Percentiles rank a stretch among this genome's conserved stretches.
phyloP scores from a whole-genome alignment of 768 basidiomycete species.

The Filobasidium floriforme region DNA sequence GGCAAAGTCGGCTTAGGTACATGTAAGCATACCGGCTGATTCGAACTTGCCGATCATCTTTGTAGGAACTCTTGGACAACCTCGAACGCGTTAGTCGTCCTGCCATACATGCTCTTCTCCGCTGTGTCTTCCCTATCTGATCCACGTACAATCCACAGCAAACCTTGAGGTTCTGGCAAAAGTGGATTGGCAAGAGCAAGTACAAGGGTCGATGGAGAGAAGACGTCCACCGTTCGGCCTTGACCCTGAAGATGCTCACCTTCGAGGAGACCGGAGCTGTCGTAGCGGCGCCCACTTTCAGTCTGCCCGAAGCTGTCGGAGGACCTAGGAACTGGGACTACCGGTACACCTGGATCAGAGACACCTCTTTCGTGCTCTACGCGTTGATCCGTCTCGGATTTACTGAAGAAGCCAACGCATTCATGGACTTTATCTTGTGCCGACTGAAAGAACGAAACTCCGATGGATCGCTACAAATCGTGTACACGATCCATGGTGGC shows the following conservation, averaged over 20 bases:
- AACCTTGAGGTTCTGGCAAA: constrained; percentile 75
- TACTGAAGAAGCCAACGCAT: constrained; percentile 71
- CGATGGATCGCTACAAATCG: constrained; percentile 84
- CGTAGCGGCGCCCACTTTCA: constrained; percentile 91
- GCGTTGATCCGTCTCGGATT: constrained; percentile 89
- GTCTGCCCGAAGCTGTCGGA: constrained; percentile 82
- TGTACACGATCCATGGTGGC: constrained; percentile 81
- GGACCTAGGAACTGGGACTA: constrained; percentile 73
- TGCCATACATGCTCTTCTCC: neutral
- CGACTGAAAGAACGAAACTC: constrained; percentile 73
- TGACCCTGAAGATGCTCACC: constrained; percentile 87
- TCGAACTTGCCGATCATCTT: neutral
- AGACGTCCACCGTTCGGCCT: constrained; percentile 79
- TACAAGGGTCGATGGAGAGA: constrained; percentile 95
- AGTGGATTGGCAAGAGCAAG: constrained; percentile 80
- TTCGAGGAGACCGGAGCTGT: constrained; percentile 89
- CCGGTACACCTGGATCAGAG: constrained; percentile 61
- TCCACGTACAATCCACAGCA: constrained; percentile 45
- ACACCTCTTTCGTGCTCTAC: constrained; percentile 91
- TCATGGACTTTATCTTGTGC: constrained; percentile 84
- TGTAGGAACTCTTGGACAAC: constrained; percentile 54
- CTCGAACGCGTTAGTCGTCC: constrained; percentile 52
- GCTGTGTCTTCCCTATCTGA: constrained; percentile 26
- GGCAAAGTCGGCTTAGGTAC: neutral
- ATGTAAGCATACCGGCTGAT: neutral